These are phyloP conservation scores for Cordyceps fumosorosea DNA, from an alignment of 2,329 filamentous ascomycete genomes.

Conservation along the genomic window DNA sequence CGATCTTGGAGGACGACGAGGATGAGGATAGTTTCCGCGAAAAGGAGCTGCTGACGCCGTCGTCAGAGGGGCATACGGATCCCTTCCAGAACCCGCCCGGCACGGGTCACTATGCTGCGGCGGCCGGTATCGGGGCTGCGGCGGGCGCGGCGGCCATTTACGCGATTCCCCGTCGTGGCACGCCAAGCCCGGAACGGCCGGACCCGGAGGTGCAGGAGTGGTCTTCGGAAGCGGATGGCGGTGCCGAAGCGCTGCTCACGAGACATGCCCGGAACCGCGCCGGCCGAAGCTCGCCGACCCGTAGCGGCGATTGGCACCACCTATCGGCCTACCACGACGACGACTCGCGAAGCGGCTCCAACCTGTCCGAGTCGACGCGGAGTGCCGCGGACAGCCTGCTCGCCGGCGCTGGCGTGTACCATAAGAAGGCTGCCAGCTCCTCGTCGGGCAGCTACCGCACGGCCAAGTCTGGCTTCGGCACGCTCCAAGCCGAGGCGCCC, in stretches of 20 bases:
- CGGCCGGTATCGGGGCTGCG: slow-evolving; percentile 15
- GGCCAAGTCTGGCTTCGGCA: slow-evolving; percentile 45
- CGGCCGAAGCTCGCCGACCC: slow-evolving; percentile 33
- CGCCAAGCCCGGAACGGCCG: slow-evolving; percentile 36
- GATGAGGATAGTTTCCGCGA: slow-evolving; percentile 33
- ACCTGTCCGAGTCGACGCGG: slow-evolving; percentile 47
- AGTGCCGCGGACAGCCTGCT: slow-evolving; percentile 37
- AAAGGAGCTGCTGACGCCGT: slow-evolving; percentile 27
- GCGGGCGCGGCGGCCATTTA: slow-evolving; percentile 9
- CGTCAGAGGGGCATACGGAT: slow-evolving; percentile 35
- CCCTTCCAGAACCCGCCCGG: slow-evolving; percentile 43
- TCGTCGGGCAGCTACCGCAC: slow-evolving; percentile 45
- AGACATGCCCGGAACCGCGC: slow-evolving; percentile 32
- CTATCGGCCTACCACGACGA: slow-evolving; percentile 34
- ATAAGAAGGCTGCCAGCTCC: slow-evolving; percentile 34
- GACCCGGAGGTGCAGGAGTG: slow-evolving; percentile 53
- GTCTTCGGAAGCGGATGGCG: slow-evolving; percentile 50
- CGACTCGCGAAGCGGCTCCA: slow-evolving; percentile 49
- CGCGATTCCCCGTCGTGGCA: slow-evolving; percentile 25
- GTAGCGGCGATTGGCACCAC: slow-evolving; percentile 28
- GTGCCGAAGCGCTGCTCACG: slow-evolving; percentile 42
- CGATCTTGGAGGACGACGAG: slow-evolving; percentile 54
- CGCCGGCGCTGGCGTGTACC: slow-evolving; percentile 29
- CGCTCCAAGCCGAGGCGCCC: slow-evolving; percentile 48
- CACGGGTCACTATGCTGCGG: slow-evolving; percentile 7